Evolutionary conservation across 768 basidiomycete species (phyloP), one percentile per base, ranked within the genome.

Genomic region (Leccinellum luteum): DNA sequence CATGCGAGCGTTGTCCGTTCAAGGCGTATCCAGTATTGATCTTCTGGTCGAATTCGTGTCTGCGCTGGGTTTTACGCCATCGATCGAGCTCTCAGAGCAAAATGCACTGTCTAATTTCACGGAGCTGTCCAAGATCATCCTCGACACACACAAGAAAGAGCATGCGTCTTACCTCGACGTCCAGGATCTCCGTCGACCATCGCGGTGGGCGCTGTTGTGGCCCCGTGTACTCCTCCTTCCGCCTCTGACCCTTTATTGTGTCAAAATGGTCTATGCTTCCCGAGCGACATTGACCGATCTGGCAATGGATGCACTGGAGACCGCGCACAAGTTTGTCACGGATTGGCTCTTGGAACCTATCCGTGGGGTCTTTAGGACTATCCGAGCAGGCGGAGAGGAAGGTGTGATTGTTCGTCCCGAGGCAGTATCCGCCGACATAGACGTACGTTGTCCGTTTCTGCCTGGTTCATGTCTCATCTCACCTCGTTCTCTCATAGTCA

Each of bases 331-430:
- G 0, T 95, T 98, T 68, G 74, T 93, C 59, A 76, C 80, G 19
- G 88, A 86, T 49, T 98, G 94, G 90, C 77, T 98, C 12, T 72
- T 96, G 49, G 90, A 93, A 54, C 96, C 96, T 3, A 66, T 96
- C n/a, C 80, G 79, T 49, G 91, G 85, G 8, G 86, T 98, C 12
- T 69, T 91, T 5, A 85, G 85, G 62, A 98, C 96, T 0, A 84
- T 99, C 21, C 79, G 92, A 50, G 81, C 87, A 4, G 92, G 92
- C 7, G 85, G 89, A 23, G 90, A 90, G 41, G 84, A 81, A 17
- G 83, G 85, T 1, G 78, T 87, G 14, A 85, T 98, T 43, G 83
- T 98, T 30, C 85, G 85, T 55, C 81, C 82, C 57, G 89, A 93
- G 64, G 92, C 89, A 21, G 85, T 99, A 23, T 79, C 82, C 35